Percentiles rank a stretch among this genome's conserved stretches.
phyloP scores from a whole-genome alignment of 192 early-diverging fungal genomes.

The Umbelopsis sp. region DNA sequence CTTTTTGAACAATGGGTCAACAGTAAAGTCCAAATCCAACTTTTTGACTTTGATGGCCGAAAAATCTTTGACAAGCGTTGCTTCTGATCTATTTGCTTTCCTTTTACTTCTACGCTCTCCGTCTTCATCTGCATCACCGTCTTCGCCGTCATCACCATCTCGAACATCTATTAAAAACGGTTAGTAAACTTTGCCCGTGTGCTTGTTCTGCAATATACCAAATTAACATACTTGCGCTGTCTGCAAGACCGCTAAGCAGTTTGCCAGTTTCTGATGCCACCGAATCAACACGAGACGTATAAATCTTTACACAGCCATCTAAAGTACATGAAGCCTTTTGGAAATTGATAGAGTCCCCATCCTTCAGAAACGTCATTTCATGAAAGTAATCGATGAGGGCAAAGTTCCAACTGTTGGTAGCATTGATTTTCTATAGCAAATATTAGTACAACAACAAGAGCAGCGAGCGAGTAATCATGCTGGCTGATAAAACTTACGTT shows the following conservation, averaged over 20 bases:
- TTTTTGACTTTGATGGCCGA: constrained; percentile 78
- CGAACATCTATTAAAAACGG: not conserved
- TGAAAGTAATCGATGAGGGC: constrained; percentile 98
- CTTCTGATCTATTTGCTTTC: constrained; percentile 55
- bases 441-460: not conserved
- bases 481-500: constrained; percentile 57
- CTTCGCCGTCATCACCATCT: constrained; percentile 38
- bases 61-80: constrained; percentile 85
- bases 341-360: constrained; percentile 98
- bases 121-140: constrained; percentile 54
- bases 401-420: constrained; percentile 93
- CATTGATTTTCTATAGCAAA: constrained; percentile 85
- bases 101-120: constrained; percentile 46
- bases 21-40: constrained; percentile 88
- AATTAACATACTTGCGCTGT: constrained; percentile 59
- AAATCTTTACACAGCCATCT: constrained; percentile 97
- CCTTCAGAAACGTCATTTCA: constrained; percentile 90
- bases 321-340: constrained; percentile 97
- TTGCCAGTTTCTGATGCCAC: constrained; percentile 91
- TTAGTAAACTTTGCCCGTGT: not conserved
- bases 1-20: constrained; percentile 97
- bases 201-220: not conserved
- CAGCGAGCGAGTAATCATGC: not conserved
- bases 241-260: constrained; percentile 84
- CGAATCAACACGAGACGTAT: constrained; percentile 95